Percentiles rank a stretch among this genome's conserved stretches.
Evolutionary conservation across 2,329 filamentous ascomycete species (phyloP).

Genomic region (Cladosporium sp.): DNA sequence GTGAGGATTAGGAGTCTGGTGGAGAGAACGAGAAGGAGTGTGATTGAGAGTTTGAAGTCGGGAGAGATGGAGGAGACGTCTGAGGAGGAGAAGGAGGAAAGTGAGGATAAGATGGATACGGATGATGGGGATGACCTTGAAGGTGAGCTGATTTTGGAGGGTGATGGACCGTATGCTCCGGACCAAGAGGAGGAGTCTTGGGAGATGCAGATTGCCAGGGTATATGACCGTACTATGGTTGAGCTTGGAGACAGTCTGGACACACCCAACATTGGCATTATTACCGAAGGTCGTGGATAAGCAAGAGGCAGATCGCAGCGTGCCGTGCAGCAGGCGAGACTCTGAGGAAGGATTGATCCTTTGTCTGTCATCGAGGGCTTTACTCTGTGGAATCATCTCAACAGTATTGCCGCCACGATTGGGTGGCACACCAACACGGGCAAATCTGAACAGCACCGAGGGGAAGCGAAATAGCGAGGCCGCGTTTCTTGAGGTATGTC

Average conservation of each 20-base stretch:
- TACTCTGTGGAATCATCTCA: no score
- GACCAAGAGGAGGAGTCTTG: slow-evolving; percentile 38
- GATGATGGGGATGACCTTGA: slow-evolving; percentile 41
- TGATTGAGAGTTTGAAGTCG: slow-evolving; percentile 64
- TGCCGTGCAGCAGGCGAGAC: no score
- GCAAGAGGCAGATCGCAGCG: background rate
- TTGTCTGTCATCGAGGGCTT: no score
- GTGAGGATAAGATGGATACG: slow-evolving; percentile 35
- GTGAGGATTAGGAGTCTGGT: slow-evolving; percentile 80
- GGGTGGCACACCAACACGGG: no score
- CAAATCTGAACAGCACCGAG: no score
- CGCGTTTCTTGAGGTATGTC: no score
- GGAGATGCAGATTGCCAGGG: slow-evolving; percentile 67
- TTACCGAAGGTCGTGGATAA: slow-evolving; percentile 36
- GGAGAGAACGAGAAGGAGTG: slow-evolving; percentile 66
- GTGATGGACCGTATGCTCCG: slow-evolving; percentile 17
- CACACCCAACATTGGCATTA: slow-evolving; percentile 43
- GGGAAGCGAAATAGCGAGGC: no score
- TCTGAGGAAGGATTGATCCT: no score
- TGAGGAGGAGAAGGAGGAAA: slow-evolving; percentile 33
- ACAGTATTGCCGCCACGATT: no score
- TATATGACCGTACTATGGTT: slow-evolving; percentile 77
- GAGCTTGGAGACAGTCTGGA: slow-evolving; percentile 67
- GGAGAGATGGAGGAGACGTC: slow-evolving; percentile 44
- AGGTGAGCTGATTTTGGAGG: slow-evolving; percentile 28